A percentile compares a stretch with the other conserved stretches of the same genome.
Evolutionary conservation across 176 grass and related monocot species (phyloP).

Genomic region (Rhynchospora tenuis): DNA sequence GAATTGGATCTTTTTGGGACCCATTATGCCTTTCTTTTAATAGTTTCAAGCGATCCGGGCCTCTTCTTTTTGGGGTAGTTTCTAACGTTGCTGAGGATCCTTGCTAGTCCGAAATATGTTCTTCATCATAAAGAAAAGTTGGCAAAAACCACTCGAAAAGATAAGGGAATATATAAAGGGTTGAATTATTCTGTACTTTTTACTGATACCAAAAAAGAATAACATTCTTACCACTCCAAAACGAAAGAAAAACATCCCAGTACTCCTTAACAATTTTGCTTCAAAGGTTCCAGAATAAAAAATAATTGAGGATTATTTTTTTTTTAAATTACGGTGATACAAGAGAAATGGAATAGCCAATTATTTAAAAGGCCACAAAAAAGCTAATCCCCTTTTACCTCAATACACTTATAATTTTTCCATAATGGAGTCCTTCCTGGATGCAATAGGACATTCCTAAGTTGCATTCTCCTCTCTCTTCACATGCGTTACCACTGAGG

Average conservation of each 20-base stretch:
- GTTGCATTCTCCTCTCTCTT: neutral
- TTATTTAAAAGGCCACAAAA: neutral
- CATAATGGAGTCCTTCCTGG: neutral
- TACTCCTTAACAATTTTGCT: neutral
- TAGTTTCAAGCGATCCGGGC: neutral
- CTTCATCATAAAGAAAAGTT: neutral
- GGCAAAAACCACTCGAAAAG: neutral
- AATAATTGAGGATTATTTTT: neutral
- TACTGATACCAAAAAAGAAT: too few species aligned
- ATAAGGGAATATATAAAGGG: too few species aligned
- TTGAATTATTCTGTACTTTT: too few species aligned
- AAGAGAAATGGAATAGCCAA: neutral
- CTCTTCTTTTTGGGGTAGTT: constrained; percentile 5
- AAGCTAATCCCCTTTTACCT: neutral
- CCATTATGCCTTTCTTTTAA: neutral
- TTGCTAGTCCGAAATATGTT: neutral
- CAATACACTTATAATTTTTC: neutral
- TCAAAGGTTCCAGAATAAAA: neutral
- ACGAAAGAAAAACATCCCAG: neutral
- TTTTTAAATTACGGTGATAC: neutral
- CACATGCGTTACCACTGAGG: neutral
- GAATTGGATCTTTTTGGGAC: neutral
- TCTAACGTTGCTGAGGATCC: neutral
- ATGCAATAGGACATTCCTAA: neutral
- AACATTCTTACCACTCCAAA: neutral